Conservation (phyloP, 1,284 basidiomycete genomes). For the Tremellales sp. region DNA sequence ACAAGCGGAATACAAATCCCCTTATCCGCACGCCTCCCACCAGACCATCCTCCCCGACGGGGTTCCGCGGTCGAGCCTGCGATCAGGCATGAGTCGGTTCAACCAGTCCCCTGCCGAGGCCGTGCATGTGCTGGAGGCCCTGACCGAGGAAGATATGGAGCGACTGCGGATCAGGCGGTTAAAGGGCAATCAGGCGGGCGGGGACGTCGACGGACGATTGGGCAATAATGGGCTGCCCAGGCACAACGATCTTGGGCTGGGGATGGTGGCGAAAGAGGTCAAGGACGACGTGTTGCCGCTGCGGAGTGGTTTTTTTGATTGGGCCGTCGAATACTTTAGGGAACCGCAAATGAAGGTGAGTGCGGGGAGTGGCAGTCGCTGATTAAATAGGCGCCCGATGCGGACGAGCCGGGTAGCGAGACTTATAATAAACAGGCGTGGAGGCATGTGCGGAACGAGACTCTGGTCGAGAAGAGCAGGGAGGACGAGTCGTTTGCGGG, state of each 20-base stretch:
- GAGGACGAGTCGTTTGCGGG: slow-evolving; percentile 64
- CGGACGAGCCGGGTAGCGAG: slow-evolving; percentile 88
- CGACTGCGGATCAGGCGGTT: slow-evolving; percentile 67
- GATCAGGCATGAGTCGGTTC: slow-evolving; percentile 12
- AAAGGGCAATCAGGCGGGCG: slow-evolving; percentile 43
- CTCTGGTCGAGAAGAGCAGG: slow-evolving; percentile 63
- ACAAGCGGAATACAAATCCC: slow-evolving; percentile 29
- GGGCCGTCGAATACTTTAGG: slow-evolving; percentile 96
- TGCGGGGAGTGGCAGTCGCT: slow-evolving; percentile 11
- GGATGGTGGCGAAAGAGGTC: slow-evolving; percentile 50
- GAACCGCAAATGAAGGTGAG: slow-evolving; percentile 95
- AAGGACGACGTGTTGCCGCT: slow-evolving; percentile 65
- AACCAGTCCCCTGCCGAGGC: slow-evolving; percentile 48
- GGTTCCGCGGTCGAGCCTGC: slow-evolving; percentile 7
- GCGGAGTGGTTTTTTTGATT: slow-evolving; percentile 89
- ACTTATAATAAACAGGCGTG: slow-evolving; percentile 95
- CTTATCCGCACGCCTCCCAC: slow-evolving; percentile 39
- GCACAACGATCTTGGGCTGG: slow-evolving; percentile 42
- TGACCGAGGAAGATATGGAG: slow-evolving; percentile 88
- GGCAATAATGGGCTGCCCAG: slow-evolving; percentile 42
- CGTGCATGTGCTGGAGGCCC: slow-evolving; percentile 73
- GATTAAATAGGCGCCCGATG: slow-evolving; percentile 73
- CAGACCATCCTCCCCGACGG: slow-evolving; percentile 33
- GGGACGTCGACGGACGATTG: slow-evolving; percentile 36
- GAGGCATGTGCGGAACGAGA: slow-evolving; percentile 87